These are phyloP conservation scores for Phoma sp. DNA, from an alignment of 2,329 filamentous ascomycete genomes.

Conservation along the genomic window DNA sequence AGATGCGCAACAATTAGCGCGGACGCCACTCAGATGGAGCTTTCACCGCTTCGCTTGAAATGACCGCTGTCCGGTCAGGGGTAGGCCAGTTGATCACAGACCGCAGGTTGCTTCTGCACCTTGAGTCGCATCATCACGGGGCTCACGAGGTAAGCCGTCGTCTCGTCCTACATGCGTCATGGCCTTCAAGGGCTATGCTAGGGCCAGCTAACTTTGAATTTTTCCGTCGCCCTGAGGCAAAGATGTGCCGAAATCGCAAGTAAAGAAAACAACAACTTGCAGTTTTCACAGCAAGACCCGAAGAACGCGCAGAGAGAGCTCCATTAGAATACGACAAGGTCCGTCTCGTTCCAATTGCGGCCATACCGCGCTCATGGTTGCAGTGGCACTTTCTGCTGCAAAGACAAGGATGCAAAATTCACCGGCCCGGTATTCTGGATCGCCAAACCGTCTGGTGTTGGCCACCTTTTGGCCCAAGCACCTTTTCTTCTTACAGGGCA, in stretches of 20 bases:
- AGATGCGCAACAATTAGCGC: slow-evolving; percentile 13
- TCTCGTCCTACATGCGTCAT: slow-evolving; percentile 31
- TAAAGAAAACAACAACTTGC: slow-evolving; percentile 8
- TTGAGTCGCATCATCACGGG: slow-evolving; percentile 29
- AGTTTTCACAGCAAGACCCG: slow-evolving; percentile 6
- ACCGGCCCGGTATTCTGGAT: slow-evolving; percentile 33
- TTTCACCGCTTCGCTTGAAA: slow-evolving; percentile 39
- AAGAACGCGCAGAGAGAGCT: not conserved
- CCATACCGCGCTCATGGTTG: slow-evolving; percentile 9
- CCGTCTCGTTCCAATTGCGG: slow-evolving; percentile 3
- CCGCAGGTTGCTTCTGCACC: slow-evolving; percentile 27
- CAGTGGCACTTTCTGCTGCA: slow-evolving; percentile 6
- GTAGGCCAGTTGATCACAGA: slow-evolving; percentile 26
- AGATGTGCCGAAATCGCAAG: slow-evolving; percentile 5
- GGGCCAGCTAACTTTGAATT: slow-evolving; percentile 22
- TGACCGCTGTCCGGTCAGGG: slow-evolving; percentile 25
- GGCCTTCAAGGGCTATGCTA: slow-evolving; percentile 21
- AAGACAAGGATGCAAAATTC: slow-evolving; percentile 24
- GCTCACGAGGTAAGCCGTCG: slow-evolving; percentile 23
- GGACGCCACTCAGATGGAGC: slow-evolving; percentile 31
- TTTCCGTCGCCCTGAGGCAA: slow-evolving; percentile 14
- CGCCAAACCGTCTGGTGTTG: slow-evolving; percentile 28
- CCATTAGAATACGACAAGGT: not conserved
- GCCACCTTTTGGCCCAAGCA: slow-evolving; percentile 26
- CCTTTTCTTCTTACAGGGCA: slow-evolving; percentile 26